Base-by-base conservation (phyloP, 495 filamentous ascomycete genomes). In the Podospora australis region DNA sequence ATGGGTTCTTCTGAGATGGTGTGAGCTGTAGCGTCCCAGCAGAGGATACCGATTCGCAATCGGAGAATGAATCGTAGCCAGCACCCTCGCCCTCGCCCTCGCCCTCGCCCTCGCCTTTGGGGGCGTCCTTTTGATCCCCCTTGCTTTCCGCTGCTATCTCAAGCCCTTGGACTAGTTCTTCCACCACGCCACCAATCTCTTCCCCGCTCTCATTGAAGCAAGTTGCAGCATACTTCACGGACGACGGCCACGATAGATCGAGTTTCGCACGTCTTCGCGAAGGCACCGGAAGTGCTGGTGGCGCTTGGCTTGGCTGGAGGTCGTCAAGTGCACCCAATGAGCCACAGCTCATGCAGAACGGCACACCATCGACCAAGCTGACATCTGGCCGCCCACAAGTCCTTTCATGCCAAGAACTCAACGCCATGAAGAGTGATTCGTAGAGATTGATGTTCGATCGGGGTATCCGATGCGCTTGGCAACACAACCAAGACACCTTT, bases 271-370 rank as follows among this genome's bases (percentile, higher is more conserved):
- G 46, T 19, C 19, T 25, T 24, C 25, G 32, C 17, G 36, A 42
- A 11, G 47, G 54, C 8, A 57, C 22, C 16, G 46, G 52, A 19
- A 48, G 46, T 2, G 41, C 24, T 16, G 50, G 43, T 5, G 54
- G 50, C 11, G 47, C 35, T 47, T 53, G 40, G 17, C 46, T 44
- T 10, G 41, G 10, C 14, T 45, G 28, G 21, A 57, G 41, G 41
- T 57, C 50, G 17, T 46, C 46, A 19, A 39, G 24, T n/a, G 45
- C 23, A 14, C 50, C 45, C 28, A 57, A 34, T 13, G 50, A 49
- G 41, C 51, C 54, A 41, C 54, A 57, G 36, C 54, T 53, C 54
- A 57, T 57, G 36, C 54, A 57, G 22, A 50, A 54, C 10, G 46
- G 50, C 4, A 30, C 43, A 7, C 36, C 30, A 19, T 50, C 54